Evolutionary conservation across 2,329 filamentous ascomycete genomes (phyloP), one percentile per base, ranked within the genome.

Genomic region (Aureobasidium sp.): DNA sequence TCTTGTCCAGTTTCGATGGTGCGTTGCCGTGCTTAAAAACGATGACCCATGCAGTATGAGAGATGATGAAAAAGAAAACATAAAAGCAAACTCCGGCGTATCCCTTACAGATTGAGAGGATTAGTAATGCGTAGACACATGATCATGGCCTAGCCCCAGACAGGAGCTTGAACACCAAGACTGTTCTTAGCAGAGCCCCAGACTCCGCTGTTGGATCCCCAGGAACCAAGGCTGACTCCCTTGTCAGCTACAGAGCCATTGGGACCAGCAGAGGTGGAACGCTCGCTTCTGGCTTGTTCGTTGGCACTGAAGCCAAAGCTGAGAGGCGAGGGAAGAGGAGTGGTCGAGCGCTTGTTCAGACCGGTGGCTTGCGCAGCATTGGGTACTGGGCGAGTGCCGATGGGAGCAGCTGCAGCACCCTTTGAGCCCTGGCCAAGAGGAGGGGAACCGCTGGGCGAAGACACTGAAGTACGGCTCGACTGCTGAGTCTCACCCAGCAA

Each of bases 291-390:
- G 47, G 78, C 79, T 70, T 83, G 74, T 63, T 84, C 83, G 66
- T 80, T 80, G 20, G 80, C 76, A 41, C 81, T 85, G 74, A 88
- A 90, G 27, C 88, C 87, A 66, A 87, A 87, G 73, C 87, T 87
- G 58, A 94, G 80, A 14, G 92, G 91, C n/a, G 91, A 95, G n/a
- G 91, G 87, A 34, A 96, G 82, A 60, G 93, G 92, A 2, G 92
- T 96, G 8, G 90, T 96, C 0, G 92, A 90, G 64, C 90, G 89
- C 76, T 94, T 94, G 75, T 82, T 88, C 67, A 90, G 74, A 11
- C 82, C 80, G 37, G 83, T 81, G 36, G 79, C 72, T 20, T 58
- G 55, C 14, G 57, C 57, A 27, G 79, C 78, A 64, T 83, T 81
- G 44, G 78, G 73, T 9, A 76, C 75, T 3, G 93, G 93, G 48